Base-by-base conservation (phyloP, 805 yeast species). In the Komagataella mondaviorum region DNA sequence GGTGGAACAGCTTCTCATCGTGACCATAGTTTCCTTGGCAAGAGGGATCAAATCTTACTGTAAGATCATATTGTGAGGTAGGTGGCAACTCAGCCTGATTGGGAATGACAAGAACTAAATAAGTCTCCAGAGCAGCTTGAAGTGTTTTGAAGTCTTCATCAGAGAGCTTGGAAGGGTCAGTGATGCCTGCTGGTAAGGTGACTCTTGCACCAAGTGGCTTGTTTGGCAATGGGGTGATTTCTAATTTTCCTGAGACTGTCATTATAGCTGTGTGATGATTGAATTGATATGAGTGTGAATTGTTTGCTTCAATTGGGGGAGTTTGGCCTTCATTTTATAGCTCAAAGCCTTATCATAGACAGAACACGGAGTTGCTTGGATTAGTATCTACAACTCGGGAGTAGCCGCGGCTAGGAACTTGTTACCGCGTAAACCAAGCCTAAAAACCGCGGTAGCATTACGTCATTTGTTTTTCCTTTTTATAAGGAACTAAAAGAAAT, bases 1-100 rank as follows among this genome's bases (percentile, higher is more conserved):
- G 81, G 55, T 83, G 77, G 64, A 81, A 79, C 54, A 85, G 84
- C 63, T 86, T 84, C 52, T 63, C 67, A 52, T 91, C 90, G 60
- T 88, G 96, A 36, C 96, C 96, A 59, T 88, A 88, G 22, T 77
- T 76, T 46, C 85, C 82, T 47, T 68, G 70, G 52, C 81, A 73
- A 3, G 87, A 70, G 22, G 91, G 88, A 60, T 88, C 96, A 61
- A 88, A 84, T 59, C 85, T 76, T 54, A 83, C 76, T 30, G 96
- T 88, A 50, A 88, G 72, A 23, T 73, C 66, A 67, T 83, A 86
- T 66, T 88, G 96, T 1, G 90, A 81, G 52, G 76, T 71, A 36
- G 96, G 95, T 3, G 80, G 56, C 45, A 88, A 72, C 6, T 78
- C 68, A n/a, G 72, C 78, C 66, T 85, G 91, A 46, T 74, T 73